Conservation (phyloP, 2,329 filamentous ascomycete species). For the Diaporthe longicolla region DNA sequence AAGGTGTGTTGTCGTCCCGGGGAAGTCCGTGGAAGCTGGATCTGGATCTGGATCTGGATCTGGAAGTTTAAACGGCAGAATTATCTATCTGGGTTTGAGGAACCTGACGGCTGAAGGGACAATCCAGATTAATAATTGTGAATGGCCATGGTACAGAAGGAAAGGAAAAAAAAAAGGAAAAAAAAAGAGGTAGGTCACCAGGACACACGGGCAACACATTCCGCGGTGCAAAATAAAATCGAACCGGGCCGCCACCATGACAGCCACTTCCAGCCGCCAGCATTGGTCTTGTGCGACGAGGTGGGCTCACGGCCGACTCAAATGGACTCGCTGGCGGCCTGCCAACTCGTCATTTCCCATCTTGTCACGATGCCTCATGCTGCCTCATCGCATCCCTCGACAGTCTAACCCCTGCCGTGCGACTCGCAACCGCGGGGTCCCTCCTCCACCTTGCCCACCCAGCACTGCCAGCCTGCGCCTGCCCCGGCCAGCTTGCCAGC, state of each 20-base stretch:
- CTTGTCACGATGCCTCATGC: conserved; percentile 2
- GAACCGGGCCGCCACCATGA: not conserved
- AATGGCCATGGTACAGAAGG: not conserved
- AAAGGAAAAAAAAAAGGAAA: no score
- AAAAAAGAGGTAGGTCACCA: not conserved
- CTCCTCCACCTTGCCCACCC: not conserved
- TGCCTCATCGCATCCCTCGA: not conserved
- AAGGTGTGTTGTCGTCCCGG: not conserved
- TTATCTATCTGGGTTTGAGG: no score
- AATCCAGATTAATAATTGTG: conserved; percentile 12
- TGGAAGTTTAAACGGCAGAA: not conserved
- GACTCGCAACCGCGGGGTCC: conserved; percentile 12
- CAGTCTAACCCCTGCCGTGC: not conserved
- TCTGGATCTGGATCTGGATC: conserved; percentile 4
- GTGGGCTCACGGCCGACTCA: conserved; percentile 21
- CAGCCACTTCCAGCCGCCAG: conserved; percentile 19
- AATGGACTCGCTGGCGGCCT: conserved; percentile 8
- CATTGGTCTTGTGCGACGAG: conserved; percentile 9
- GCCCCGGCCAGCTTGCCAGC: not conserved
- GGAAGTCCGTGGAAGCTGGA: conserved; percentile 8
- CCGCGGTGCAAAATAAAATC: not conserved
- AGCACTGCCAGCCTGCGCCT: not conserved
- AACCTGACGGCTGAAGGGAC: no score
- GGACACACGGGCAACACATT: not conserved
- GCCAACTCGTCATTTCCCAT: conserved; percentile 13